These are phyloP conservation scores for Sisymbrium irio DNA, from an alignment of 345 rosid genomes.

Conservation along the genomic window DNA sequence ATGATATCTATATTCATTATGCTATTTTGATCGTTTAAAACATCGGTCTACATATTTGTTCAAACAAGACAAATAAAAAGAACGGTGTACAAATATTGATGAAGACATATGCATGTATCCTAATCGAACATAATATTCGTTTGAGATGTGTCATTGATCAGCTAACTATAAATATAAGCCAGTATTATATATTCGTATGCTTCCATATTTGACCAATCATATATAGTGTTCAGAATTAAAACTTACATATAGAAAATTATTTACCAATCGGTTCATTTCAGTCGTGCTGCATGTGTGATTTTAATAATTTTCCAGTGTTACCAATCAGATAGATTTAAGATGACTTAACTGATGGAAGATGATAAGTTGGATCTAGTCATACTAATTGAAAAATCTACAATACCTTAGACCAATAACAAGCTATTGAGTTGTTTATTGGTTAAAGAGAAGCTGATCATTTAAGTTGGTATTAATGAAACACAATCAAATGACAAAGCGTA, in stretches of 20 bases:
- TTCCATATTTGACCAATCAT: background rate
- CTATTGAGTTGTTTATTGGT: background rate
- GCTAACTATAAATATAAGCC: background rate
- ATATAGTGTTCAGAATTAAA: background rate
- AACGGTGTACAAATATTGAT: background rate
- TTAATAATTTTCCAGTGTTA: background rate
- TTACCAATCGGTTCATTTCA: background rate
- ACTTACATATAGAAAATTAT: background rate
- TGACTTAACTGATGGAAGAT: conserved; percentile 9
- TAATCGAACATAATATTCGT: background rate
- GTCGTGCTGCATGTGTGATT: background rate
- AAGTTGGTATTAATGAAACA: conserved; percentile 19
- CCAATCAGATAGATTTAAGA: background rate
- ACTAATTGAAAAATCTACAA: conserved; percentile 2
- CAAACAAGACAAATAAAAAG: background rate
- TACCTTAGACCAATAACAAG: conserved; percentile 1
- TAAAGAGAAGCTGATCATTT: background rate
- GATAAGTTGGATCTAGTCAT: conserved; percentile 6
- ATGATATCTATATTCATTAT: background rate
- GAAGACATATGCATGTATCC: background rate
- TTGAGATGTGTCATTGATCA: conserved; percentile 1
- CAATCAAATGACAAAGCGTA: conserved; percentile 24
- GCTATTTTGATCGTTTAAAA: background rate
- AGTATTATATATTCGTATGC: background rate
- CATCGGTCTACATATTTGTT: background rate